A percentile compares a stretch with the other conserved stretches of the same genome.
These are phyloP conservation scores for Dothideomycetes sp. DNA, from an alignment of 2,329 filamentous ascomycete species.

Conservation along the genomic window DNA sequence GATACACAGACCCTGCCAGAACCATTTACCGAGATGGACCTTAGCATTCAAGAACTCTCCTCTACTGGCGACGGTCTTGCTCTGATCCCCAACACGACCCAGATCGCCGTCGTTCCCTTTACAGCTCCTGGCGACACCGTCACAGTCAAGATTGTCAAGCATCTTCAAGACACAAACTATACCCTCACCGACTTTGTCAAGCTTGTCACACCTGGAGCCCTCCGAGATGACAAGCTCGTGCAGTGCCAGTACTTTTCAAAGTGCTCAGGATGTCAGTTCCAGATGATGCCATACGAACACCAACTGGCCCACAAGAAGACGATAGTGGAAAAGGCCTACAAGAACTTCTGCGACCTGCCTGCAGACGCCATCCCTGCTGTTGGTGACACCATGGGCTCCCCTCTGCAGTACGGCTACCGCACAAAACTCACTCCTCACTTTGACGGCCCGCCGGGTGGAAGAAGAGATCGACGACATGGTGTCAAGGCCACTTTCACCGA, in stretches of 20 bases:
- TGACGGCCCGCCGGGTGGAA: conserved; percentile 55
- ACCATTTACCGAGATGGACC: conserved; percentile 63
- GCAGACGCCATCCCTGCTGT: conserved; percentile 65
- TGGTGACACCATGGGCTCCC: conserved; percentile 77
- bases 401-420: conserved; percentile 83
- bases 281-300: conserved; percentile 84
- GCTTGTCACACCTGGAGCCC: conserved; percentile 59
- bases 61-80: conserved; percentile 90
- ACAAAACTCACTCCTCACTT: conserved; percentile 98
- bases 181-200: conserved; percentile 73
- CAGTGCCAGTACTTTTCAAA: conserved; percentile 76
- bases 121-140: conserved; percentile 74
- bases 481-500: conserved; percentile 47
- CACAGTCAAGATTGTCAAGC: conserved; percentile 66
- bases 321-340: conserved; percentile 84
- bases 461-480: conserved; percentile 37
- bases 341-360: conserved; percentile 77
- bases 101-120: conserved; percentile 83
- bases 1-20: conserved; percentile 41
- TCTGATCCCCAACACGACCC: conserved; percentile 50
- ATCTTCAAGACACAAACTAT: conserved; percentile 55
- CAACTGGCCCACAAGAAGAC: conserved; percentile 76
- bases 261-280: conserved; percentile 92
- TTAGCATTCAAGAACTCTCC: conserved; percentile 71
- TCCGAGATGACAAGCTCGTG: conserved; percentile 67